Evolutionary conservation across 805 yeast genomes (phyloP).

Genomic region (Candida xyloterini): DNA sequence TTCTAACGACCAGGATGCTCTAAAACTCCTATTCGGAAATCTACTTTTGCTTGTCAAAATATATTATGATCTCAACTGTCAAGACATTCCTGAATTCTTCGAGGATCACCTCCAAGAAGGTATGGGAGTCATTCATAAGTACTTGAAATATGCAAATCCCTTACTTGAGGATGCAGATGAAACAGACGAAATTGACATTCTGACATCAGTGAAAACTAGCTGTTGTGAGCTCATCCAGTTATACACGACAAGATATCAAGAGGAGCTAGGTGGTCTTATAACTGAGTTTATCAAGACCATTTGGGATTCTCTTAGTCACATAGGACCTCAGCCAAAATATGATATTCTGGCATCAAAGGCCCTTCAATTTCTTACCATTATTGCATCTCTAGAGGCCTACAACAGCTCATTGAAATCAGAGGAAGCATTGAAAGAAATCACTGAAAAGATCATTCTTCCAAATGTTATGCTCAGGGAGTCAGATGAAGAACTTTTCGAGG

Average conservation of each 20-base stretch:
- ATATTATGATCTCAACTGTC: conserved; percentile 92
- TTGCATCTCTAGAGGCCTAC: conserved; percentile 67
- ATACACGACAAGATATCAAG: conserved; percentile 88
- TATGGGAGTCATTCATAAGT: conserved; percentile 80
- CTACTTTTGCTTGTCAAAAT: conserved; percentile 71
- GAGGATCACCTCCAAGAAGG: conserved; percentile 82
- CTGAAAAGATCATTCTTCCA: conserved; percentile 83
- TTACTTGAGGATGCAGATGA: conserved; percentile 56
- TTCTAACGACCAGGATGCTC: conserved; percentile 43
- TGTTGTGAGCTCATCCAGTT: conserved; percentile 82
- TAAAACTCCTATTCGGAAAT: conserved; percentile 63
- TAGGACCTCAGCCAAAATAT: conserved; percentile 69
- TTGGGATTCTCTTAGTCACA: conserved; percentile 70
- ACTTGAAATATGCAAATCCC: conserved; percentile 58
- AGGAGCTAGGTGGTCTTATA: conserved; percentile 77
- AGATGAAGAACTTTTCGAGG: conserved; percentile 93
- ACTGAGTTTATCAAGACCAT: conserved; percentile 75
- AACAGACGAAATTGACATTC: conserved; percentile 65
- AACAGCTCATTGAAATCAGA: conserved; percentile 59
- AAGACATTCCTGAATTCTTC: conserved; percentile 96
- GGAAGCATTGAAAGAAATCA: conserved; percentile 66
- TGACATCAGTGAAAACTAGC: conserved; percentile 72
- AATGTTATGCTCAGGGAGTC: conserved; percentile 80
- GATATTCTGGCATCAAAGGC: conserved; percentile 83
- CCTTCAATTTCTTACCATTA: conserved; percentile 76